phyloP scores from a whole-genome alignment of 768 basidiomycete species.

The Amanita subjunquillea region DNA sequence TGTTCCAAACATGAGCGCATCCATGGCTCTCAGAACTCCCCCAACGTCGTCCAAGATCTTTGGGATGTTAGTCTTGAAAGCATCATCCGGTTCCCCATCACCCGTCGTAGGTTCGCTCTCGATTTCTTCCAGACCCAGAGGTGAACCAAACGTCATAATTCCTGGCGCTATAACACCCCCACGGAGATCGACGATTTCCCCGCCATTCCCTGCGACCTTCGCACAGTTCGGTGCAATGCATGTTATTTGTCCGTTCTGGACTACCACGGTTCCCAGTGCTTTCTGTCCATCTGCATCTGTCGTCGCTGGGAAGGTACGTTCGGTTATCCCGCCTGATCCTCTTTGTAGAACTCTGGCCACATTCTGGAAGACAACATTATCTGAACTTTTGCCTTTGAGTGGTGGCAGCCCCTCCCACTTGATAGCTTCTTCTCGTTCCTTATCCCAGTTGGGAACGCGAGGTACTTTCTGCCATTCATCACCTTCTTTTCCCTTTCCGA shows the following conservation, averaged over 20 bases:
- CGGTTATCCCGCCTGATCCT: slow-evolving; percentile 18
- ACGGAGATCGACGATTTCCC: slow-evolving; percentile 43
- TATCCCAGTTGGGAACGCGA: slow-evolving; percentile 50
- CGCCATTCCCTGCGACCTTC: slow-evolving; percentile 10
- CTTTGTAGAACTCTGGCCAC: slow-evolving; percentile 43
- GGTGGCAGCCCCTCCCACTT: slow-evolving; percentile 67
- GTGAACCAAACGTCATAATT: slow-evolving; percentile 54
- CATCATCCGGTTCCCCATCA: slow-evolving; percentile 51
- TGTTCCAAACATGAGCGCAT: slow-evolving; percentile 63
- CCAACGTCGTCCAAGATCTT: slow-evolving; percentile 38
- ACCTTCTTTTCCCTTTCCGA: slow-evolving; percentile 34
- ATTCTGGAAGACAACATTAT: slow-evolving; percentile 50
- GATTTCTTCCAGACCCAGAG: slow-evolving; percentile 72
- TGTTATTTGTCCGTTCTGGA: slow-evolving; percentile 40
- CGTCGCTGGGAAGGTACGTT: slow-evolving; percentile 18
- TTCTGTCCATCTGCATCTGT: slow-evolving; percentile 10
- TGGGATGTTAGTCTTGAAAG: slow-evolving; percentile 32
- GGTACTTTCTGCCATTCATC: slow-evolving; percentile 37
- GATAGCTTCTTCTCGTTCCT: slow-evolving; percentile 48
- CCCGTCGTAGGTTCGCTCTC: slow-evolving; percentile 55
- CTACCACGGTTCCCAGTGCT: slow-evolving; percentile 24
- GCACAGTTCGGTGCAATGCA: slow-evolving; percentile 35
- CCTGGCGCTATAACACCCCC: slow-evolving; percentile 65
- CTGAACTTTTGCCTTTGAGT: slow-evolving; percentile 25
- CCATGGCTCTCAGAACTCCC: slow-evolving; percentile 52